These are phyloP conservation scores for Rhizopogon sp. DNA, from an alignment of 768 basidiomycete species.

Conservation along the genomic window DNA sequence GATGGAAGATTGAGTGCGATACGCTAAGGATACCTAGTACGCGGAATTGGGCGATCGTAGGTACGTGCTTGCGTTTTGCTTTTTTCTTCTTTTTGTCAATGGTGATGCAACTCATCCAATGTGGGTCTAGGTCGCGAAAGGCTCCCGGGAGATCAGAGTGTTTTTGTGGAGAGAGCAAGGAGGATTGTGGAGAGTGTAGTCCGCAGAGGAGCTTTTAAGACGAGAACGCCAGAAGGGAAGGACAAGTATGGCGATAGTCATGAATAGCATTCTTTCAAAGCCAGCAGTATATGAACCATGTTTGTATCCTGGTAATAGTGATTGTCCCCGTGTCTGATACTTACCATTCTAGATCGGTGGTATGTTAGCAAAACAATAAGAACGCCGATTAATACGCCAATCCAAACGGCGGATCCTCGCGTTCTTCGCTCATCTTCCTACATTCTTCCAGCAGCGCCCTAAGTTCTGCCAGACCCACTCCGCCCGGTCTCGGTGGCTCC, in stretches of 20 bases:
- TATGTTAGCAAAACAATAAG: background rate
- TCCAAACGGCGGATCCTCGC: constrained; percentile 21
- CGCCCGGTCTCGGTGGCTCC: constrained; percentile 15
- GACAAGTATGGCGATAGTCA: constrained; percentile 21
- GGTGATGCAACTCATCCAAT: background rate
- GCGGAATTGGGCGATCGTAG: constrained; percentile 87
- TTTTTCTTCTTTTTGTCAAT: background rate
- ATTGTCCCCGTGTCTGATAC: background rate
- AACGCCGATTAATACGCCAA: constrained; percentile 6
- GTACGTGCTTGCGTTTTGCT: constrained; percentile 36
- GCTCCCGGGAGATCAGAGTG: constrained; percentile 9
- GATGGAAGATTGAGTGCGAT: constrained; percentile 88
- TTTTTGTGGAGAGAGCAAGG: constrained; percentile 34
- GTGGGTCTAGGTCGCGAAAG: constrained; percentile 20
- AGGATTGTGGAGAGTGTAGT: constrained; percentile 52
- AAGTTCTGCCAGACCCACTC: constrained; percentile 35
- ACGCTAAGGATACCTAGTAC: constrained; percentile 88
- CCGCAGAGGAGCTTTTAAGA: constrained; percentile 66
- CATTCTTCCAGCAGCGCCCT: constrained; percentile 56
- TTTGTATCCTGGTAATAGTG: too few species aligned
- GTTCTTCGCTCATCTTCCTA: constrained; percentile 35
- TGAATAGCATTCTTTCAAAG: background rate
- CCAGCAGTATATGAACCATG: background rate
- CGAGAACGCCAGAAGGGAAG: constrained; percentile 68
- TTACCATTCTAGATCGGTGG: background rate